These are phyloP conservation scores for Nicotiana knightiana DNA, from an alignment of 257 asterid species.

Conservation along the genomic window DNA sequence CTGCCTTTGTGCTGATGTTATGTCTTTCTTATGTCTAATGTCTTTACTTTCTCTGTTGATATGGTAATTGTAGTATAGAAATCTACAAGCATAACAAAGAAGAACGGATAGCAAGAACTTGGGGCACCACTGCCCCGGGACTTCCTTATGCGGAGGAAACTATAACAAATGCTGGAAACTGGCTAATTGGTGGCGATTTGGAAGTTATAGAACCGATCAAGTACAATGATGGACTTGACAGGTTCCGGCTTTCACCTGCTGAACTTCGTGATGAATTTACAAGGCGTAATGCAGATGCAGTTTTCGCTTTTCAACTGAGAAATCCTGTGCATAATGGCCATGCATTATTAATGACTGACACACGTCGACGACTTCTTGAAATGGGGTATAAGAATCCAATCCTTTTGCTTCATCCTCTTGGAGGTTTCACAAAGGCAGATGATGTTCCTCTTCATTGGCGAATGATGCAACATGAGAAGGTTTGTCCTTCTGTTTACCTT, in stretches of 20 bases:
- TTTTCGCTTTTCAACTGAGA: slow-evolving; percentile 90
- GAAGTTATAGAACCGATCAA: slow-evolving; percentile 64
- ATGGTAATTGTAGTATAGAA: slow-evolving; percentile 54
- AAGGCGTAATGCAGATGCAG: slow-evolving; percentile 80
- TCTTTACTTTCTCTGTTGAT: not conserved
- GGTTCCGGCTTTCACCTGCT: slow-evolving; percentile 77
- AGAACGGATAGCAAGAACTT: slow-evolving; percentile 87
- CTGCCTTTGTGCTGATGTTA: too few species aligned
- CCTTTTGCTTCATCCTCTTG: slow-evolving; percentile 79
- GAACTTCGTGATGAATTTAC: slow-evolving; percentile 71
- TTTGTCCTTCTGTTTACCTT: slow-evolving; percentile 3
- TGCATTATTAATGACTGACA: slow-evolving; percentile 83
- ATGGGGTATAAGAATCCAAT: slow-evolving; percentile 89
- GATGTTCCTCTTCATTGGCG: slow-evolving; percentile 92
- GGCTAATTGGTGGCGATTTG: slow-evolving; percentile 89
- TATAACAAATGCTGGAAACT: slow-evolving; percentile 60
- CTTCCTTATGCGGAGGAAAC: slow-evolving; percentile 78
- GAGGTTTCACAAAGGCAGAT: slow-evolving; percentile 88
- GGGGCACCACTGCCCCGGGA: slow-evolving; percentile 92
- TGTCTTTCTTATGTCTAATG: not conserved
- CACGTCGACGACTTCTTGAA: slow-evolving; percentile 78
- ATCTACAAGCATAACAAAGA: slow-evolving; percentile 91
- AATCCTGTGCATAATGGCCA: slow-evolving; percentile 97
- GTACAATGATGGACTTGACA: slow-evolving; percentile 71
- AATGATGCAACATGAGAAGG: slow-evolving; percentile 98